Base-by-base conservation (phyloP, 75 land plant genomes). In the Chamaecyparis obtusa region DNA sequence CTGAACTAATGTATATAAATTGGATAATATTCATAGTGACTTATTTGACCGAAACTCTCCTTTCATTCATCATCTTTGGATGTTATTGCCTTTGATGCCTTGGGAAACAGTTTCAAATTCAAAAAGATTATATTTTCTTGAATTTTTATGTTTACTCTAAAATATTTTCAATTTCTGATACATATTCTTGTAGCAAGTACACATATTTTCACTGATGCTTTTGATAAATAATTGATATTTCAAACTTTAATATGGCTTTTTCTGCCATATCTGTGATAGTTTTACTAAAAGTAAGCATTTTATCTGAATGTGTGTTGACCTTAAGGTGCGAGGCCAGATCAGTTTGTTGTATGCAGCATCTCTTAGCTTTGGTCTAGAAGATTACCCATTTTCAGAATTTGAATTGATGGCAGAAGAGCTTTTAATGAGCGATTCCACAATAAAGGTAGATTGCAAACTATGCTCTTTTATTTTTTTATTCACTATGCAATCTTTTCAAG, bases 391-490 rank as follows among this genome's bases (percentile, higher is more conserved):
- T 71, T 98, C 99, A 69, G 99, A 96, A 89, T 98, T 98, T 94
- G 99, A 98, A 87, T 89, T 98, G 39, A 93, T 98, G 37, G 99
- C 99, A 35, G 99, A 98, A 89, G 99, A 98, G 86, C 95, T 98
- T 88, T 88, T 97, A n/a, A 93, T 98, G 94, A 94, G 95, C 85
- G 98, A 96, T 87, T 96, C 99, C 27, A 88, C 90, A 21, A 90
- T 98, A 67, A 94, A 92, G 95, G 98, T 92, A 85, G 48, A 79
- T 71, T 41, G 14, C 27, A 55, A 32, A 54, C 57, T 30, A 14
- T 35, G 19, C n/a, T 74, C 32, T 74, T 13, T 74, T 74, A 2
- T 33, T 74, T 32, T 51, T 74, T 33, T 32, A 13, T 74, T 74
- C 76, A 74, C 76, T 24, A 64, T 64, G 2, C 69, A 7, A 64